A percentile compares a stretch with the other conserved stretches of the same genome.
Evolutionary conservation across 225 moss, liverwort and hornwort genomes (phyloP).

Genomic region (Marchantia paleacea): DNA sequence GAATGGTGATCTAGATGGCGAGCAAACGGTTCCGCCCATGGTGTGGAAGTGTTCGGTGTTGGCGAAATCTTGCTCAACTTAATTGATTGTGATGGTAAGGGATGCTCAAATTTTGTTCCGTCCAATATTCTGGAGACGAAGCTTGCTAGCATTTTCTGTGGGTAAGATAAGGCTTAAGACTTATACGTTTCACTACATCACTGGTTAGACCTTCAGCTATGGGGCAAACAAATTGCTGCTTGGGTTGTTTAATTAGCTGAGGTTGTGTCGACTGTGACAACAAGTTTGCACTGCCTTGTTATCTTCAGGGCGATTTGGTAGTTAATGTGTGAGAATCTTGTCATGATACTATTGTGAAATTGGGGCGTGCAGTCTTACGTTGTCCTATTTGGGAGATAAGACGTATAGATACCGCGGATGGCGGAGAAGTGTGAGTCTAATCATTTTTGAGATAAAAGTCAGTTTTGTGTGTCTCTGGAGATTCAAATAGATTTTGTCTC

Average conservation of each 20-base stretch:
- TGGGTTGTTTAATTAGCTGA: background rate
- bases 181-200: too few species aligned
- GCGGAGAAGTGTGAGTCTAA: background rate
- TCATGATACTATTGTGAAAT: too few species aligned
- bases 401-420: conserved; percentile 27
- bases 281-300: too few species aligned
- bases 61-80: conserved; percentile 96
- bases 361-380: too few species aligned
- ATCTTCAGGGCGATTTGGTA: background rate
- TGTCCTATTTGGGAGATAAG: conserved; percentile 58
- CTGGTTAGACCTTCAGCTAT: background rate
- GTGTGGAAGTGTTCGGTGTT: conserved; percentile 86
- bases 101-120: background rate
- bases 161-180: background rate
- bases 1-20: conserved; percentile 80
- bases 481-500: conserved; percentile 5
- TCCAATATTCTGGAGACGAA: background rate
- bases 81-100: conserved; percentile 68
- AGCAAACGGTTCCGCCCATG: conserved; percentile 91
- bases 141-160: background rate
- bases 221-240: background rate
- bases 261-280: too few species aligned
- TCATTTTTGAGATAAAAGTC: background rate
- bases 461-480: background rate
- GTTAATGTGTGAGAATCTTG: background rate